Percentiles rank a stretch among this genome's conserved stretches.
Evolutionary conservation across 2,329 filamentous ascomycete genomes (phyloP).

Genomic region (Leptographium radiaticola): DNA sequence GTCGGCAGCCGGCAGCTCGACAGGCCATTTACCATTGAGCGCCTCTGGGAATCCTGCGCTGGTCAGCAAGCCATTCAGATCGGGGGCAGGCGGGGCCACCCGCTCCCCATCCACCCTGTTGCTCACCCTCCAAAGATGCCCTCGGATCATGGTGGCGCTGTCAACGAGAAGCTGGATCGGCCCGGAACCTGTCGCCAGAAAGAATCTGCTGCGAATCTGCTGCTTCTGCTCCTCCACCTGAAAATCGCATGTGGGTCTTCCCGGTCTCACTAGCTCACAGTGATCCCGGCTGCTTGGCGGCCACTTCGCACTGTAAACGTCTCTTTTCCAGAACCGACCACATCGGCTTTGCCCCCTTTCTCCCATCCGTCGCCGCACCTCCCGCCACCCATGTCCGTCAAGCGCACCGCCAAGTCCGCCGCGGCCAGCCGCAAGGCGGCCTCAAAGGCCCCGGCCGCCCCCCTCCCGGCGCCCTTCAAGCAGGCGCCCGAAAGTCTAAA

Average conservation of each 20-base stretch:
- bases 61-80: neutral
- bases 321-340: neutral
- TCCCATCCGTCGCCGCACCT: neutral
- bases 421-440: conserved; percentile 8
- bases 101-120: neutral
- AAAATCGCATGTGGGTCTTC: neutral
- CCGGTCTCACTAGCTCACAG: neutral
- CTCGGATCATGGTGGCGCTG: conserved; percentile 7
- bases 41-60: conserved; percentile 2
- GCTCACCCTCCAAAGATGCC: conserved; percentile 6
- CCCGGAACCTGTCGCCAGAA: neutral
- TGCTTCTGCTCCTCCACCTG: neutral
- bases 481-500: conserved; percentile 47
- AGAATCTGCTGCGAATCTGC: neutral
- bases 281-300: neutral
- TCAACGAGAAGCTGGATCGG: neutral
- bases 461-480: conserved; percentile 53
- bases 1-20: neutral
- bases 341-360: neutral
- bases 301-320: neutral
- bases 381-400: conserved; percentile 7
- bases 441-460: neutral
- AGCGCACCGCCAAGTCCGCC: conserved; percentile 8
- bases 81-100: neutral
- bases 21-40: neutral